Percentiles rank a stretch among this genome's conserved stretches.
Conservation (phyloP, 257 asterid genomes). For the Nicotiana sylvestris region DNA sequence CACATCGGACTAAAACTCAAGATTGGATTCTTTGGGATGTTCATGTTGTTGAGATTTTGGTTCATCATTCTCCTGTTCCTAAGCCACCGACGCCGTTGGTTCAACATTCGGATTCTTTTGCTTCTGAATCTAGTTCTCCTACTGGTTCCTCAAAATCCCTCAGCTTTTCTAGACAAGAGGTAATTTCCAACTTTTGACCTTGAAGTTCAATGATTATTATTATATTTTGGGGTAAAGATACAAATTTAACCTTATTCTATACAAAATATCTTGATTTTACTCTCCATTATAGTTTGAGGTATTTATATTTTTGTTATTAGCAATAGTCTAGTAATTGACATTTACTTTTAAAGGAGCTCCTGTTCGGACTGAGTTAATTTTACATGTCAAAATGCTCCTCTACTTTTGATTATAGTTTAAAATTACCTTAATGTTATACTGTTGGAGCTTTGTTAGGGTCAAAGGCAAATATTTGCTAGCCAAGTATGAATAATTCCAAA, state of each 20-base stretch:
- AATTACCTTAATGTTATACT: not conserved
- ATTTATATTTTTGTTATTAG: no score
- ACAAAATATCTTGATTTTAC: no score
- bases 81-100: conserved; percentile 18
- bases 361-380: not conserved
- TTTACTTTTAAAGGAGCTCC: not conserved
- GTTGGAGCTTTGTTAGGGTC: not conserved
- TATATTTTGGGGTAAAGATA: no score
- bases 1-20: conserved; percentile 70
- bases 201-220: not conserved
- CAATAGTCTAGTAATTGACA: no score
- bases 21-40: conserved; percentile 92
- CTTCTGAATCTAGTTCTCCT: conserved; percentile 57
- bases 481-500: not conserved
- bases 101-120: conserved; percentile 43
- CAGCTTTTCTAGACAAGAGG: conserved; percentile 73
- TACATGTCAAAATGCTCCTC: not conserved
- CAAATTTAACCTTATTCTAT: no score
- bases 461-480: not conserved
- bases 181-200: conserved; percentile 1
- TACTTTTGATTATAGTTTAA: not conserved
- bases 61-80: conserved; percentile 31
- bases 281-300: no score
- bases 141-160: conserved; percentile 48
- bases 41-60: conserved; percentile 56